phyloP scores from a whole-genome alignment of 2,329 filamentous ascomycete genomes.

The Alternaria alternata region DNA sequence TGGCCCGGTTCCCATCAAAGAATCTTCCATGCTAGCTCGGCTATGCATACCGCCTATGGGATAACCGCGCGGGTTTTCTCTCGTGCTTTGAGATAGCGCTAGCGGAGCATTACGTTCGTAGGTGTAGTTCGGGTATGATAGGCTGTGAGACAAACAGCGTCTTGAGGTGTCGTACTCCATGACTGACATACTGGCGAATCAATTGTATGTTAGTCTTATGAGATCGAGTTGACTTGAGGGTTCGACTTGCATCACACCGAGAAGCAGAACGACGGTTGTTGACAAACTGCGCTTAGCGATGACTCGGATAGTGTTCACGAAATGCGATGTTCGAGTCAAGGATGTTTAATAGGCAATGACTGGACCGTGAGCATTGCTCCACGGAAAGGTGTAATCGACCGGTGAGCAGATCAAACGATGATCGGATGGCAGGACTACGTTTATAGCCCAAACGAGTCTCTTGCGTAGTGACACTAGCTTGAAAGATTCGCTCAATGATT shows the following conservation, averaged over 20 bases:
- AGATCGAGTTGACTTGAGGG: background rate
- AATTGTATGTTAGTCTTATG: background rate
- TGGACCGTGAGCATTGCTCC: slow-evolving; percentile 7
- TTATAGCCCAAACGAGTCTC: slow-evolving; percentile 28
- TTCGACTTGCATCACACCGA: slow-evolving; percentile 3
- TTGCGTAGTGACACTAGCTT: background rate
- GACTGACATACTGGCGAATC: slow-evolving; percentile 17
- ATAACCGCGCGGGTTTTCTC: slow-evolving; percentile 38
- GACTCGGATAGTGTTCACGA: background rate
- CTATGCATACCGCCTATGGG: slow-evolving; percentile 26
- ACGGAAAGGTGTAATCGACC: slow-evolving; percentile 2
- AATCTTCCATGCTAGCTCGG: slow-evolving; percentile 25
- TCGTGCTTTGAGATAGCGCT: slow-evolving; percentile 24
- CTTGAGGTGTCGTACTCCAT: slow-evolving; percentile 26
- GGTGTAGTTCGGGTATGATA: slow-evolving; percentile 27
- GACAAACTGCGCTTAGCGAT: background rate
- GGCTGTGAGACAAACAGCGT: slow-evolving; percentile 25
- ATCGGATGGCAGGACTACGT: slow-evolving; percentile 17
- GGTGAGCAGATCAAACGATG: slow-evolving; percentile 14
- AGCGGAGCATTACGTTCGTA: slow-evolving; percentile 36
- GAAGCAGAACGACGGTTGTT: background rate
- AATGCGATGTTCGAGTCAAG: slow-evolving; percentile 1
- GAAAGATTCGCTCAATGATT: slow-evolving; percentile 2
- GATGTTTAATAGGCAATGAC: background rate
- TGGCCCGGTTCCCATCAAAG: slow-evolving; percentile 45